Evolutionary conservation across 1,284 basidiomycete genomes (phyloP).

Genomic region (Phlebopus sp.): DNA sequence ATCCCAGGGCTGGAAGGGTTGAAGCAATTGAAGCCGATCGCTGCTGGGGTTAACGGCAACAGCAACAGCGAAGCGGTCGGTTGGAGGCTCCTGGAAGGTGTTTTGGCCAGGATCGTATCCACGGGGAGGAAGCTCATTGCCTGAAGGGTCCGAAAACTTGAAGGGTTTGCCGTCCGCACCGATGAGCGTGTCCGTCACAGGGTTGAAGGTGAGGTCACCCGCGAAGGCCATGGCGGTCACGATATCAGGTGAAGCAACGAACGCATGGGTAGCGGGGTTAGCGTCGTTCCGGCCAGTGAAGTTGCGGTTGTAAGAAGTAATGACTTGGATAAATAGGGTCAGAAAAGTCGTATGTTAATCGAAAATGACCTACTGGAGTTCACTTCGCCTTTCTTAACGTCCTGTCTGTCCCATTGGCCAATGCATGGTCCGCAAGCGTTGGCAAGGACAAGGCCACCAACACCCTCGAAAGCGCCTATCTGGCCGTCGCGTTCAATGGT

Average conservation of each 20-base stretch:
- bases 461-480: slow-evolving; percentile 83
- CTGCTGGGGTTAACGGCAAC: slow-evolving; percentile 89
- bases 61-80: slow-evolving; percentile 77
- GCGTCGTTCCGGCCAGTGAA: slow-evolving; percentile 99
- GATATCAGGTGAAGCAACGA: slow-evolving; percentile 97
- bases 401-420: slow-evolving; percentile 97
- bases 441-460: slow-evolving; percentile 92
- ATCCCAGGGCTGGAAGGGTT: slow-evolving; percentile 92
- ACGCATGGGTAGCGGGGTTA: slow-evolving; percentile 98
- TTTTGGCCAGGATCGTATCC: slow-evolving; percentile 97
- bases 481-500: slow-evolving; percentile 97
- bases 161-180: slow-evolving; percentile 95
- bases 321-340: slow-evolving; percentile 51
- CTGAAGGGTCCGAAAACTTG: slow-evolving; percentile 91
- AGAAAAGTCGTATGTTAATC: slow-evolving; percentile 7
- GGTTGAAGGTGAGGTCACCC: slow-evolving; percentile 95
- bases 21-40: slow-evolving; percentile 93
- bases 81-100: slow-evolving; percentile 95
- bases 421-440: slow-evolving; percentile 99
- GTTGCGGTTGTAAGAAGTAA: slow-evolving; percentile 99
- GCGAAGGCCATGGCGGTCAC: slow-evolving; percentile 98
- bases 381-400: slow-evolving; percentile 94
- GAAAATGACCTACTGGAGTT: slow-evolving; percentile 76
- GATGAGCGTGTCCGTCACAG: slow-evolving; percentile 85
- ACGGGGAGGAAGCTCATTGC: slow-evolving; percentile 88